Percentiles rank a stretch among this genome's conserved stretches.
phyloP scores from a whole-genome alignment of 768 basidiomycete species.

The Hemileccinum impolitum region DNA sequence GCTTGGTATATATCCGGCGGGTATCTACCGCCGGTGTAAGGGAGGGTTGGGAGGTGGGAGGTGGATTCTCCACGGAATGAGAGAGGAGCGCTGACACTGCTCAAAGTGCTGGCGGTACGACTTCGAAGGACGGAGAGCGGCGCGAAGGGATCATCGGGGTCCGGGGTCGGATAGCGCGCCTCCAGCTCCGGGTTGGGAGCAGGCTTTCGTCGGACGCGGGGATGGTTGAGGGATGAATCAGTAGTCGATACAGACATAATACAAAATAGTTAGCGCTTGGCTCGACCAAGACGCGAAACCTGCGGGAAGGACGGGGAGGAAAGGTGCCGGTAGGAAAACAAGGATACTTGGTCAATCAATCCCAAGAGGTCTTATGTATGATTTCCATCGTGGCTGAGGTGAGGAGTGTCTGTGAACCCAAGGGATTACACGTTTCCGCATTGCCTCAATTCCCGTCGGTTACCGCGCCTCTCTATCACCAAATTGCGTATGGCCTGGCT shows the following conservation, averaged over 20 bases:
- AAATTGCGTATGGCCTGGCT: slow-evolving; percentile 9
- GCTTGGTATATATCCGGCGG: slow-evolving; percentile 33
- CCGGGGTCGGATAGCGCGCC: slow-evolving; percentile 60
- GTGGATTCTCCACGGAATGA: slow-evolving; percentile 30
- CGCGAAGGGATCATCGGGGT: slow-evolving; percentile 68
- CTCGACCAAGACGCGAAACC: slow-evolving; percentile 12
- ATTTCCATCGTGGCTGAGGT: slow-evolving; percentile 34
- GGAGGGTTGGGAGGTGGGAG: slow-evolving; percentile 29
- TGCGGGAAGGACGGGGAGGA: slow-evolving; percentile 9
- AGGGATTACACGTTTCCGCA: slow-evolving; percentile 25
- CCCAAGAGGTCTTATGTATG: slow-evolving; percentile 28
- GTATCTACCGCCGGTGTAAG: slow-evolving; percentile 32
- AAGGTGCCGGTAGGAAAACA: slow-evolving; percentile 18
- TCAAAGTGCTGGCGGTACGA: slow-evolving; percentile 46
- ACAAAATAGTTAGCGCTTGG: slow-evolving; percentile 19
- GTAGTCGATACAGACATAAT: slow-evolving; percentile 30
- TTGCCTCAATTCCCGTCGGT: slow-evolving; percentile 32
- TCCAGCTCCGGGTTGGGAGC: slow-evolving; percentile 50
- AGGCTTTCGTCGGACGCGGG: slow-evolving; percentile 48
- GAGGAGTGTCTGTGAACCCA: slow-evolving; percentile 23
- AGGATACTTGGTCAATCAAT: slow-evolving; percentile 8
- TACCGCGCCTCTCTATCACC: slow-evolving; percentile 29
- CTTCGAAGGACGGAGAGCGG: slow-evolving; percentile 63
- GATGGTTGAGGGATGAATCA: slow-evolving; percentile 23
- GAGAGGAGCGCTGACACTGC: slow-evolving; percentile 25